phyloP scores from a whole-genome alignment of 2,329 filamentous ascomycete species.

The Exophiala phaeomuriformis region DNA sequence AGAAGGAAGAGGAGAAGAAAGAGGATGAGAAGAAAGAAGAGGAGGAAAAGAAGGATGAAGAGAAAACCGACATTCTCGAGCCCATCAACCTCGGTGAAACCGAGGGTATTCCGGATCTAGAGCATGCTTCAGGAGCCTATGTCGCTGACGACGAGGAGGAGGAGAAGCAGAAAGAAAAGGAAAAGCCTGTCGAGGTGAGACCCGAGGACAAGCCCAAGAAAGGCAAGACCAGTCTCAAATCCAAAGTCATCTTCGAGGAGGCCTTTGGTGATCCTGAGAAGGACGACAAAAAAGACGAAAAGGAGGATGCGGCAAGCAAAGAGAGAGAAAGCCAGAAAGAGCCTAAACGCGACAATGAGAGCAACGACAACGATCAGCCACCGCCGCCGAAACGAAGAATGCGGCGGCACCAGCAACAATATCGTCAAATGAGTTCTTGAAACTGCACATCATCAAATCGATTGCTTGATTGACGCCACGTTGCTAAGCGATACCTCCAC shows the following conservation, averaged over 20 bases:
- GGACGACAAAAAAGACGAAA: conserved; percentile 2
- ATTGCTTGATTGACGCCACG: too few species aligned
- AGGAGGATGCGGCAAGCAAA: not conserved
- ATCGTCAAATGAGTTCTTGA: conserved; percentile 6
- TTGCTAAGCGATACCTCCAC: too few species aligned
- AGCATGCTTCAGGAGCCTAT: not conserved
- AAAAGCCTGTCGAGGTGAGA: not conserved
- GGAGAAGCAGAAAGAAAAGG: not conserved
- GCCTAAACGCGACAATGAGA: conserved; percentile 4
- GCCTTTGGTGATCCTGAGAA: not conserved
- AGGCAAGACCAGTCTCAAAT: not conserved
- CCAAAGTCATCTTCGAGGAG: not conserved
- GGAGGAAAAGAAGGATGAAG: not conserved
- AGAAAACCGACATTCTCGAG: not conserved
- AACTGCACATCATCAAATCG: not conserved
- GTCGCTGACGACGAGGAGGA: not conserved
- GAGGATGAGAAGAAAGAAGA: not conserved
- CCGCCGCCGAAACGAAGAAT: not conserved
- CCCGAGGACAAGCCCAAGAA: conserved; percentile 2
- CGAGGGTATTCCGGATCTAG: conserved; percentile 12
- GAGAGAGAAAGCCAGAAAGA: conserved; percentile 3
- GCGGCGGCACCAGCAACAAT: conserved; percentile 4
- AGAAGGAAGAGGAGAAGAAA: not conserved
- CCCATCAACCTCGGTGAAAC: not conserved
- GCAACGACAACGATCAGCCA: not conserved